A percentile compares a stretch with the other conserved stretches of the same genome.
Conservation (phyloP, 2,329 filamentous ascomycete genomes). For the Xylaria sp. region DNA sequence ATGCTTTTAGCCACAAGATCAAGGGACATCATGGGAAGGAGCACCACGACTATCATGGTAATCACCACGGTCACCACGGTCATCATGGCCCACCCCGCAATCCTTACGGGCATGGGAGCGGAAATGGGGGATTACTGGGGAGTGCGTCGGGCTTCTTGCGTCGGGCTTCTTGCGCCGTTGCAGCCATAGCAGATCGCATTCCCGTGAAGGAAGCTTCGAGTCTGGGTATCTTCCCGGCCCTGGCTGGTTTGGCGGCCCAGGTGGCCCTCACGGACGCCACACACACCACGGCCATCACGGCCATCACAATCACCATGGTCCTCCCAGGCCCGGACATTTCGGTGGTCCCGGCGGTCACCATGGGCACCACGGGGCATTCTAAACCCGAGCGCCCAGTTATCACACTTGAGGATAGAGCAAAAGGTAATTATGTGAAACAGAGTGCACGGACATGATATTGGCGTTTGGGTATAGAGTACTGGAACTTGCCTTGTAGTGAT, state of each 20-base stretch:
- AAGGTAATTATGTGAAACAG: background rate
- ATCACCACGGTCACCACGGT: conserved; percentile 9
- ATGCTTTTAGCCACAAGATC: conserved; percentile 60
- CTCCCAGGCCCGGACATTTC: background rate
- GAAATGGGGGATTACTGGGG: conserved; percentile 40
- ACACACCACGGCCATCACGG: background rate
- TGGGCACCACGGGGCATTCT: conserved; percentile 33
- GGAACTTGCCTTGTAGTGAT: background rate
- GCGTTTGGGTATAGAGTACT: background rate
- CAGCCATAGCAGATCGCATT: background rate
- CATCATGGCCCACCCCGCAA: conserved; percentile 11
- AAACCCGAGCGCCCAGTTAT: background rate
- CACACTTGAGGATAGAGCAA: background rate
- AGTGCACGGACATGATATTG: background rate
- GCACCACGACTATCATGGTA: conserved; percentile 35
- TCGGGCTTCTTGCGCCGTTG: conserved; percentile 39
- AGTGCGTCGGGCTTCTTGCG: conserved; percentile 39
- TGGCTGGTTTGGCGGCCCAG: conserved; percentile 30
- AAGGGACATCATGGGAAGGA: conserved; percentile 51
- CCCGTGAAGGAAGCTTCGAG: background rate
- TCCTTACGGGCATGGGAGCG: conserved; percentile 19
- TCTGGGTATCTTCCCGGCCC: background rate
- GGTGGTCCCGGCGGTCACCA: conserved; percentile 22
- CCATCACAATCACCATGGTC: background rate
- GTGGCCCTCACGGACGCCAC: background rate